Evolutionary conservation across 495 filamentous ascomycete genomes (phyloP), one percentile per base, ranked within the genome.

Genomic region (Echria macrotheca): DNA sequence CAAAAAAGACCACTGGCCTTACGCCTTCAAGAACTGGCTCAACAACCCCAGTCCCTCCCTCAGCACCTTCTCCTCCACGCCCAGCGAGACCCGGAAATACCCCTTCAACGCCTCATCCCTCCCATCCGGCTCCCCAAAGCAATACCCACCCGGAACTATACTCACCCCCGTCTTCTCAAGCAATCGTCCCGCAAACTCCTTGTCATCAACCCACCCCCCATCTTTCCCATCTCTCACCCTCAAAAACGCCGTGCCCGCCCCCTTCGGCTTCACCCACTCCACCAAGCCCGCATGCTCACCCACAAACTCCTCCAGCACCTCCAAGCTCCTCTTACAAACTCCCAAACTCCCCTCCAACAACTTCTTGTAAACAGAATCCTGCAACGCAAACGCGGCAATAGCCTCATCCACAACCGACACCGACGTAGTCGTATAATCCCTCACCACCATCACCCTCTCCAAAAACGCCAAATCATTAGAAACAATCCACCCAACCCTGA

Each of bases 361-460:
- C 19, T 69, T 68, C 41, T 84, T 75, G n/a, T 87, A 72, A 17
- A 84, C 82, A 14, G 67, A 59, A 5, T 66, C 64, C 11, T 72
- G 70, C 8, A 91, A 69, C 2, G 89, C 86, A 55, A 78, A 87
- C 29, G 78, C 73, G 7, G 88, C 88, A 14, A 91, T 70, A 18
- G 74, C 73, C 55, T 90, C 85, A 64, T 89, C 86, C 18, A 93
- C 65, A 61, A 83, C 81, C 35, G 79, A 81, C 1, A 91, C 86
- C 7, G 82, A 82, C 50, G 91, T 91, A 10, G 81, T 87, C 10
- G 87, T 90, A 68, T 88, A 94, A 63, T 91, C 76, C 21, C 87
- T 73, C 0, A 80, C 78, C 11, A 63, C 54, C 11, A 83, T 80
- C 44, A 82, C 74, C 10, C 73, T 63, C 50, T 85, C 77, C 26